A percentile compares a stretch with the other conserved stretches of the same genome.
Evolutionary conservation across 257 asterid species (phyloP).

Genomic region (Solanum neorickii): DNA sequence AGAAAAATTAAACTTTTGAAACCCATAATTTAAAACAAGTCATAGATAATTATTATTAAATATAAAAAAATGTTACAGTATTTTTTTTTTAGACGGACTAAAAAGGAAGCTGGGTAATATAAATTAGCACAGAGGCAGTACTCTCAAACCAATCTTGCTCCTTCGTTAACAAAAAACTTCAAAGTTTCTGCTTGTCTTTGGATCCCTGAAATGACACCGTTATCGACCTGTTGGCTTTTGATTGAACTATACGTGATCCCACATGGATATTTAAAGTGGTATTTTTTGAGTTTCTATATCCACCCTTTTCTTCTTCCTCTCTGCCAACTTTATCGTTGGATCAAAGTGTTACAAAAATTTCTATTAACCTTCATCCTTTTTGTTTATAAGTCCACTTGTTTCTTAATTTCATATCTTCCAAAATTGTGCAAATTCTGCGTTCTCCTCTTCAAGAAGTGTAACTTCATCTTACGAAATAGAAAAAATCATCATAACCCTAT

Average conservation of each 20-base stretch:
- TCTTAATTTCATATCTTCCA: not conserved
- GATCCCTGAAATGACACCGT: not conserved
- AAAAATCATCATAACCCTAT: too few relatives aligned
- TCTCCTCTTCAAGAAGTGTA: not conserved
- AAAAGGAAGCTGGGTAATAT: not conserved
- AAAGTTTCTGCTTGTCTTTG: not conserved
- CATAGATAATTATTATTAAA: not conserved
- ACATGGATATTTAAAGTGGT: constrained; percentile 35
- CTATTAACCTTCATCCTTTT: not conserved
- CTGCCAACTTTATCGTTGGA: constrained; percentile 35
- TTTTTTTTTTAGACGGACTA: not conserved
- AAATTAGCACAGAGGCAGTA: not conserved
- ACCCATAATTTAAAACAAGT: not conserved
- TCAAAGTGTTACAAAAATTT: constrained; percentile 4
- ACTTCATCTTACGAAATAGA: not conserved
- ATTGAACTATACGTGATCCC: constrained; percentile 35
- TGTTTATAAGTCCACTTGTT: constrained; percentile 1
- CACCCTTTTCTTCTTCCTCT: constrained; percentile 28
- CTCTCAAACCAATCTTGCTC: not conserved
- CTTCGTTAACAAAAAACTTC: not conserved
- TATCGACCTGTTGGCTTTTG: constrained; percentile 32
- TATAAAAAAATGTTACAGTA: not conserved
- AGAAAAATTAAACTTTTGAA: not conserved
- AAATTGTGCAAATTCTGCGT: not conserved
- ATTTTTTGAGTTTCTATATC: constrained; percentile 34